These are phyloP conservation scores for Lyophyllum shimeji DNA, from an alignment of 768 basidiomycete species.

Conservation along the genomic window DNA sequence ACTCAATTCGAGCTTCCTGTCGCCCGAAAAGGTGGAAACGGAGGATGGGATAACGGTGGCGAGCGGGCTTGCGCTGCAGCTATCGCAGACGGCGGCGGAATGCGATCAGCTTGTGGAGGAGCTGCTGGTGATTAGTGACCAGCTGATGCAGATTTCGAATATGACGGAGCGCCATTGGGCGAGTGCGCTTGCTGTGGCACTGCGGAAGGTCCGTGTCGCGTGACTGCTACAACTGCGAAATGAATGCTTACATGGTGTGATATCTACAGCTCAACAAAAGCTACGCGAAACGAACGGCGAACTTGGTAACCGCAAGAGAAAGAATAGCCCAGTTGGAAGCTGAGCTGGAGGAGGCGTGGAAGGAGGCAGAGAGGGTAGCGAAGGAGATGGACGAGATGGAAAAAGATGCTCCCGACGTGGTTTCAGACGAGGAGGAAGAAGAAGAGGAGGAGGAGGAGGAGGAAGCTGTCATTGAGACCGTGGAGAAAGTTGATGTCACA, in stretches of 20 bases:
- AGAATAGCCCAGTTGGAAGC: constrained; percentile 58
- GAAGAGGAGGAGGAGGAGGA: constrained; percentile 22
- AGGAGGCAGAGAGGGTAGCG: constrained; percentile 71
- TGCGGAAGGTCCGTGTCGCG: constrained; percentile 55
- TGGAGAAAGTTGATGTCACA: constrained; percentile 43
- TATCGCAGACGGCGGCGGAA: constrained; percentile 56
- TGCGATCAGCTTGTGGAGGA: constrained; percentile 60
- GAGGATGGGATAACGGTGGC: constrained; percentile 38
- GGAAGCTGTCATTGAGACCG: constrained; percentile 43
- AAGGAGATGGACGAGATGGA: constrained; percentile 69
- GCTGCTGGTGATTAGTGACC: constrained; percentile 58
- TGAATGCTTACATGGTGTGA: not conserved
- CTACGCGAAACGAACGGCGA: constrained; percentile 62
- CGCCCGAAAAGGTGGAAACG: constrained; percentile 32
- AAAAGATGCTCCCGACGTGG: constrained; percentile 23
- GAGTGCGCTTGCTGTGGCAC: constrained; percentile 74
- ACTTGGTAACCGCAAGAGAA: constrained; percentile 48
- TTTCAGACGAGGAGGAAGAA: constrained; percentile 29
- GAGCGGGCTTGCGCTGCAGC: constrained; percentile 49
- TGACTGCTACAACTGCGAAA: not conserved
- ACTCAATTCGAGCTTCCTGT: constrained; percentile 50
- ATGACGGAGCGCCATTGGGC: constrained; percentile 68
- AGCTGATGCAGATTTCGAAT: constrained; percentile 59
- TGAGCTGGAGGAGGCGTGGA: constrained; percentile 81
- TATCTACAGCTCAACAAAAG: constrained; percentile 58